A percentile compares a stretch with the other conserved stretches of the same genome.
phyloP scores from a whole-genome alignment of 1,139 yeast genomes.

The Meyerozyma elateridarum region DNA sequence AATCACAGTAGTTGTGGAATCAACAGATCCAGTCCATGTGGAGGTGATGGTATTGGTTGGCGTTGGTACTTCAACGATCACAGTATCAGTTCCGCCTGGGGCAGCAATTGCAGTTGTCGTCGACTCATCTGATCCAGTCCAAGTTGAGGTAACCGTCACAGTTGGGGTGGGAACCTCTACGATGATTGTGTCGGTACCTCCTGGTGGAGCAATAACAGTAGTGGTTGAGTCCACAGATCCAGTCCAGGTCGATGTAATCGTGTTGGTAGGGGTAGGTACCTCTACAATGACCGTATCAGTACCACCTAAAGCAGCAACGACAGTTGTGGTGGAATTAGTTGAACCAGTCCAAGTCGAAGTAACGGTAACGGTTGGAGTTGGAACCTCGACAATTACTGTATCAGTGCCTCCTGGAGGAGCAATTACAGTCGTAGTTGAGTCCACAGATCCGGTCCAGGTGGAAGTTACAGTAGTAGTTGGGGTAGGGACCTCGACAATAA shows the following conservation, averaged over 20 bases:
- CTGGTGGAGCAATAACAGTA: conserved; percentile 8
- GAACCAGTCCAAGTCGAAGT: conserved; percentile 12
- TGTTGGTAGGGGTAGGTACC: conserved; percentile 11
- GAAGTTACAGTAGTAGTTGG: conserved; percentile 6
- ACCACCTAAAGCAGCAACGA: conserved; percentile 9
- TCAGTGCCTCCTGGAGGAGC: conserved; percentile 10
- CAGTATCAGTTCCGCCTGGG: conserved; percentile 10
- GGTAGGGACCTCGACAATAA: conserved; percentile 8
- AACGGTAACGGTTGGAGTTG: conserved; percentile 13
- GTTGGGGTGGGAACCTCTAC: conserved; percentile 9
- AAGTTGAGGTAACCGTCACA: conserved; percentile 6
- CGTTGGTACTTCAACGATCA: conserved; percentile 15
- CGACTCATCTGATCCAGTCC: conserved; percentile 9
- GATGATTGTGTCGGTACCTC: conserved; percentile 9
- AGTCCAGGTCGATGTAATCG: conserved; percentile 8
- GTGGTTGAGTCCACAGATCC: conserved; percentile 9
- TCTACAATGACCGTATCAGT: conserved; percentile 12
- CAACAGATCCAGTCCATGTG: conserved; percentile 13
- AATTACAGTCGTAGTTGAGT: conserved; percentile 6
- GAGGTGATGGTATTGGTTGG: conserved; percentile 12
- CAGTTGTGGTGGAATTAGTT: conserved; percentile 9
- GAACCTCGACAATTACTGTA: conserved; percentile 17
- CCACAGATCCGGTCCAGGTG: conserved; percentile 9
- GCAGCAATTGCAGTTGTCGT: conserved; percentile 9
- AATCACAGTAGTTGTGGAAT: conserved; percentile 7